phyloP scores from a whole-genome alignment of 2,329 filamentous ascomycete species.

The Cercospora zeina region DNA sequence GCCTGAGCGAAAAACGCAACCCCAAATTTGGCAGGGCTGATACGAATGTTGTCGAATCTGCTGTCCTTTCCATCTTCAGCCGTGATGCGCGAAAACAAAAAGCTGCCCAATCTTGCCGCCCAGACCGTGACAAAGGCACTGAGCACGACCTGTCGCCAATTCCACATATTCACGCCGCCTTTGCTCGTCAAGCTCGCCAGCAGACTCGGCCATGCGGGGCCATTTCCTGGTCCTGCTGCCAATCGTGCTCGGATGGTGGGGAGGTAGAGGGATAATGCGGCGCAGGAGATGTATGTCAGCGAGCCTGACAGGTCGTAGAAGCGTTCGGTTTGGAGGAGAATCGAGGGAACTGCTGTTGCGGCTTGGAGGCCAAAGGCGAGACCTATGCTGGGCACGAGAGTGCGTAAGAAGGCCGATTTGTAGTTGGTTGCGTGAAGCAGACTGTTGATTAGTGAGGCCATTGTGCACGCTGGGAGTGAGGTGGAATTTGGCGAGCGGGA shows the following conservation, averaged over 20 bases:
- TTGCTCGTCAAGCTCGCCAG: conserved; percentile 49
- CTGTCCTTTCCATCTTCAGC: conserved; percentile 59
- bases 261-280: conserved; percentile 61
- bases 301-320: conserved; percentile 70
- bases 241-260: conserved; percentile 59
- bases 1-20: conserved; percentile 63
- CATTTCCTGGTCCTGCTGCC: conserved; percentile 48
- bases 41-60: conserved; percentile 58
- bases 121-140: conserved; percentile 61
- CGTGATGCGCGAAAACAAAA: conserved; percentile 63
- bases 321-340: conserved; percentile 60
- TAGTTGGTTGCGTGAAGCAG: conserved; percentile 63
- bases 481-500: not conserved
- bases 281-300: conserved; percentile 65
- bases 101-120: conserved; percentile 63
- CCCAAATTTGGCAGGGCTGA: conserved; percentile 55
- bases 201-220: conserved; percentile 51
- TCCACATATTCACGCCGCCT: conserved; percentile 49
- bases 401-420: conserved; percentile 62
- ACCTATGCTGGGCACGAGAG: conserved; percentile 61
- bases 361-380: conserved; percentile 65
- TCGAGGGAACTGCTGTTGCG: conserved; percentile 63
- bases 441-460: conserved; percentile 45
- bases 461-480: conserved; percentile 21
- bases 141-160: conserved; percentile 63